Evolutionary conservation across 257 asterid species (phyloP), one percentile per base, ranked within the genome.

Genomic region (Rubia yunnanensis): DNA sequence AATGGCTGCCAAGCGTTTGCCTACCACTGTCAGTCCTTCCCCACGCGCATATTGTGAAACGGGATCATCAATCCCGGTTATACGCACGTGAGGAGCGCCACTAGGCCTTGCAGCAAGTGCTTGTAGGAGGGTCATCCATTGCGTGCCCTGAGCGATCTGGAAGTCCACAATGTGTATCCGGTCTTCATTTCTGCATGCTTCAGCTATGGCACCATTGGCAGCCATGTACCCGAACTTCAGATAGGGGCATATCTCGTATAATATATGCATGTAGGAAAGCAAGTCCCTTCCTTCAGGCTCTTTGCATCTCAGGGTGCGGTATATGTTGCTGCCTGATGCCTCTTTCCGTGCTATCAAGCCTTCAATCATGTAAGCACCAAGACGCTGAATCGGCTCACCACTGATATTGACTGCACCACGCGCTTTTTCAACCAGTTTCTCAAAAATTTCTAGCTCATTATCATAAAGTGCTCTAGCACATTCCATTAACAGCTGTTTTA

Each of bases 201-300:
- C 96, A 0, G 98, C 98, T 24, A 92, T 89, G 10, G 96, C 98
- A 9, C 98, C 98, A 28, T 87, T 92, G 11, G 98, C 98, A 24
- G 95, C 96, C 98, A 92, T 89, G 63, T 92, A 92, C 9, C 98
- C 98, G 31, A 89, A 92, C 56, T 92, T 92, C 64, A 92, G 64
- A 76, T 89, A 92, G 23, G 96, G 98, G n/a, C 98, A 89, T 49
- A 87, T 70, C 72, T 89, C 98, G 15, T 92, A 89, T 10, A 89
- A 82, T 61, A 85, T 85, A 74, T 84, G 96, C 98, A 89, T 89
- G 73, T 84, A 89, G 17, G 95, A 78, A 17, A 92, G 87, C 60
- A 92, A 74, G 60, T 89, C 98, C 70, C 74, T 75, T 71, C 95
- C 80, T 4, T 76, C 82, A 0, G 98, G 98, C 79, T 82, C 83